Evolutionary conservation across 148 eudicot genomes (phyloP).

Genomic region (Euryodendron excelsum): DNA sequence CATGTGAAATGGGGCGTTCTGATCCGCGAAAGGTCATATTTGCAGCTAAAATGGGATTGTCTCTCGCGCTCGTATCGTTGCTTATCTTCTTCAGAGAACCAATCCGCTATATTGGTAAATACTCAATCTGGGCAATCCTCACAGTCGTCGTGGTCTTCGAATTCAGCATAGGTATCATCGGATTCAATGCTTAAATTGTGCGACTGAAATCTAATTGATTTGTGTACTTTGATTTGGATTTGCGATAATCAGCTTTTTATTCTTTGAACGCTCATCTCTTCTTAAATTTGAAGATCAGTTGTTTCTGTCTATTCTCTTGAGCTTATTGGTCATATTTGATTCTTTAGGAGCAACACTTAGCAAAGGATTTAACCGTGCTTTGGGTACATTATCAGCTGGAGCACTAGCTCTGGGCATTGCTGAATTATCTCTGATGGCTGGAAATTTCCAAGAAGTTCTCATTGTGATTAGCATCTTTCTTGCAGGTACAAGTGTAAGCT

Average conservation of each 20-base stretch:
- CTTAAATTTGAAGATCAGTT: neutral
- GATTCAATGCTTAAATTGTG: neutral
- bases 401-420: conserved; percentile 54
- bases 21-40: conserved; percentile 60
- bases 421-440: conserved; percentile 39
- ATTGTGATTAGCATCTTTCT: conserved; percentile 55
- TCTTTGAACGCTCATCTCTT: neutral
- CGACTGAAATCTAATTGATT: neutral
- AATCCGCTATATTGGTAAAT: conserved; percentile 26
- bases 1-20: conserved; percentile 48
- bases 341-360: conserved; percentile 58
- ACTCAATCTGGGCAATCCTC: conserved; percentile 64
- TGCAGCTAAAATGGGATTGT: conserved; percentile 51
- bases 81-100: conserved; percentile 60
- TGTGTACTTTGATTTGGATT: neutral
- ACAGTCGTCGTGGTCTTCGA: conserved; percentile 67
- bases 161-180: conserved; percentile 53
- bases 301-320: neutral
- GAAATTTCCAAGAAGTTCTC: conserved; percentile 43
- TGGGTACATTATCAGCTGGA: conserved; percentile 69
- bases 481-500: conserved; percentile 38
- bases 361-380: conserved; percentile 66
- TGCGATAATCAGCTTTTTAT: neutral
- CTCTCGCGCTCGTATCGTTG: conserved; percentile 47
- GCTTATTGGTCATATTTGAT: conserved; percentile 7